Percentiles rank a stretch among this genome's conserved stretches.
phyloP scores from a whole-genome alignment of 2,329 filamentous ascomycete species.

The Dothideomycetidae sp. region DNA sequence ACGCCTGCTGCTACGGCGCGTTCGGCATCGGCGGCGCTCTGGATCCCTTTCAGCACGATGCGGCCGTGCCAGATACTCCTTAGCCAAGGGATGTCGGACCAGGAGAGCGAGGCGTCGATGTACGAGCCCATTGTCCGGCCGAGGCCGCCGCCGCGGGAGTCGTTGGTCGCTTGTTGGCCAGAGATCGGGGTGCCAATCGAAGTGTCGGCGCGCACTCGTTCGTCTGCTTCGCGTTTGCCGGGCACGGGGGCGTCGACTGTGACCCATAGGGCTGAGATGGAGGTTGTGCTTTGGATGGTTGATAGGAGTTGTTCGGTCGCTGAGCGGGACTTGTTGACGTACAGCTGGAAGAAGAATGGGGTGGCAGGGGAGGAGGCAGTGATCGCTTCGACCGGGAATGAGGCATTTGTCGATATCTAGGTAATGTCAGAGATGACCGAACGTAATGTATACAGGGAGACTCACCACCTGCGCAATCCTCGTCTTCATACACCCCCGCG shows the following conservation, averaged over 20 bases:
- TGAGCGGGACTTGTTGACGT: constrained; percentile 42
- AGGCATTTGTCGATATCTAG: constrained; percentile 21
- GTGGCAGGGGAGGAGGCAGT: constrained; percentile 15
- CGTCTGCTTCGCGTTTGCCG: constrained; percentile 40
- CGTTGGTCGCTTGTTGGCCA: constrained; percentile 36
- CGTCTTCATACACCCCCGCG: constrained; percentile 17
- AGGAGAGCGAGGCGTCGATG: constrained; percentile 42
- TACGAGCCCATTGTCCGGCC: constrained; percentile 42
- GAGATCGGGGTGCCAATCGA: constrained; percentile 36
- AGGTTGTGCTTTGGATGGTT: constrained; percentile 29
- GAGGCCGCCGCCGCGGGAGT: constrained; percentile 41
- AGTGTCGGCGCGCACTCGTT: constrained; percentile 34
- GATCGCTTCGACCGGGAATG: constrained; percentile 21
- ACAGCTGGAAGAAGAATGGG: constrained; percentile 45
- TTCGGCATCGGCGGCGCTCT: constrained; percentile 27
- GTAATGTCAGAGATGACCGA: neutral
- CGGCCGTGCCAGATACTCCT: constrained; percentile 26
- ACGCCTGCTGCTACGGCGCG: constrained; percentile 29
- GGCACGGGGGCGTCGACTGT: constrained; percentile 45
- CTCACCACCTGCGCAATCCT: constrained; percentile 19
- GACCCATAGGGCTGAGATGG: constrained; percentile 41
- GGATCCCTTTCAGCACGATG: constrained; percentile 32
- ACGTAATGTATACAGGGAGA: constrained; percentile 12
- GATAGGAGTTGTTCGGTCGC: constrained; percentile 38
- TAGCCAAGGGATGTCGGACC: constrained; percentile 34